Evolutionary conservation across 1,284 basidiomycete genomes (phyloP).

Genomic region (Tilletiaria anomala): DNA sequence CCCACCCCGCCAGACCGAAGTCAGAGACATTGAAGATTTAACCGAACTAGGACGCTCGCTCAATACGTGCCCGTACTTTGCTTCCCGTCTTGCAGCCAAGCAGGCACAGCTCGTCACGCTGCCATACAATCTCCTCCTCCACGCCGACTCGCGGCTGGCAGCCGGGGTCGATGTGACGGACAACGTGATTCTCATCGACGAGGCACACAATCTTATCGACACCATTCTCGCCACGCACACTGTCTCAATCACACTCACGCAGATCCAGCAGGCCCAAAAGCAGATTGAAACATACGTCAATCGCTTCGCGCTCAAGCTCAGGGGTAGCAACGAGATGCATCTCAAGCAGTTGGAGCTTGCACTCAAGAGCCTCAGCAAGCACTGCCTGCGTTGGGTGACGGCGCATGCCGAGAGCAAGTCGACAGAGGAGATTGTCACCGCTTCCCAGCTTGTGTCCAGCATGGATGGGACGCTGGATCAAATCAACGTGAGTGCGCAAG

Average conservation of each 20-base stretch:
- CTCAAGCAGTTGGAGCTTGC: neutral
- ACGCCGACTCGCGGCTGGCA: conserved; percentile 68
- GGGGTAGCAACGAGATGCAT: conserved; percentile 50
- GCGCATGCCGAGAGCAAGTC: neutral
- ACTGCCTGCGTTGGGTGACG: neutral
- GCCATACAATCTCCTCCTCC: conserved; percentile 84
- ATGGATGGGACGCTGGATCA: conserved; percentile 58
- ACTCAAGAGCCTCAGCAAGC: neutral
- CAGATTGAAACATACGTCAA: conserved; percentile 67
- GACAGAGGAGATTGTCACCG: conserved; percentile 51
- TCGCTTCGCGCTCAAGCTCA: conserved; percentile 63
- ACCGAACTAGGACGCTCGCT: conserved; percentile 54
- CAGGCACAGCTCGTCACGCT: conserved; percentile 81
- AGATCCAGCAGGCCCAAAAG: conserved; percentile 53
- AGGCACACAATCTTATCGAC: conserved; percentile 66
- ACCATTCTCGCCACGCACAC: conserved; percentile 77
- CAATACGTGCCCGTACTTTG: conserved; percentile 83
- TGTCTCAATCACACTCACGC: conserved; percentile 51
- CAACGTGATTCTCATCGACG: conserved; percentile 75
- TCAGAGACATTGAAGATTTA: conserved; percentile 89
- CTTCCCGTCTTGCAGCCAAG: conserved; percentile 66
- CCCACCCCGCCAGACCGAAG: conserved; percentile 40
- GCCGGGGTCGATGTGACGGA: conserved; percentile 61
- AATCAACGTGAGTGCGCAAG: conserved; percentile 48
- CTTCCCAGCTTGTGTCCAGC: conserved; percentile 50